Evolutionary conservation across 768 basidiomycete species (phyloP), one percentile per base, ranked within the genome.

Genomic region (Trametopsis cervina): DNA sequence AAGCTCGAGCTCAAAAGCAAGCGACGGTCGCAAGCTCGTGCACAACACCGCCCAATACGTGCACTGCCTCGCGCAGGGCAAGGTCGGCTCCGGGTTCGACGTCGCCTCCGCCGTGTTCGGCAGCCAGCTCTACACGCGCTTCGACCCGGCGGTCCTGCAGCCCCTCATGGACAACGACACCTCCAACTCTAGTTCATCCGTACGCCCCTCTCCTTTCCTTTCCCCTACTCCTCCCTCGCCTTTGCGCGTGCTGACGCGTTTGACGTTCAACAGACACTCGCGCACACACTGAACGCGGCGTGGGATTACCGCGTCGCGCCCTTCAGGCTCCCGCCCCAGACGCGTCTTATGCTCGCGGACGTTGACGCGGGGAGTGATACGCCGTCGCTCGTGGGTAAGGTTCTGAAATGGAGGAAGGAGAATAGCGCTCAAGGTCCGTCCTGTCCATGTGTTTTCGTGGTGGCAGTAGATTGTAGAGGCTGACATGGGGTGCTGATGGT

Each of bases 11-110:
- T n/a, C n/a, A n/a, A n/a, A n/a, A n/a, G 51, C 57, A 25, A 69
- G 66, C 57, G 67, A 72, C 21, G 80, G 76, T 18, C 69, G 79
- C 51, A 66, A 69, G 51, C 66, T 96, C 15, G 84, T 89, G 0
- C 96, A 99, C 66, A 97, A 96, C 63, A 76, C 89, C 37, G 84
- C 96, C 3, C 96, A 99, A 62, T 96, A 85, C 62, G 79, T 92
- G 5, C 96, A 99, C 64, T 97, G 93, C 60, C 72, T 93, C 29
- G 96, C 95, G 0, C 96, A 99, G 68, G 96, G 96, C 35, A 99
- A 99, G 67, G 85, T 99, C 13, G 96, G 96, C 24, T 92, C 89
- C 59, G 96, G 96, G 4, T 99, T 99, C 68, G 96, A 99, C 60
- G 89, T 99, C 40, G 82, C 90, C 4, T 80, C 91, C 0, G 95